Percentiles rank a stretch among this genome's conserved stretches.
Evolutionary conservation across 192 early-diverging fungal species (phyloP).

Genomic region (Rhizophlyctis rosea): DNA sequence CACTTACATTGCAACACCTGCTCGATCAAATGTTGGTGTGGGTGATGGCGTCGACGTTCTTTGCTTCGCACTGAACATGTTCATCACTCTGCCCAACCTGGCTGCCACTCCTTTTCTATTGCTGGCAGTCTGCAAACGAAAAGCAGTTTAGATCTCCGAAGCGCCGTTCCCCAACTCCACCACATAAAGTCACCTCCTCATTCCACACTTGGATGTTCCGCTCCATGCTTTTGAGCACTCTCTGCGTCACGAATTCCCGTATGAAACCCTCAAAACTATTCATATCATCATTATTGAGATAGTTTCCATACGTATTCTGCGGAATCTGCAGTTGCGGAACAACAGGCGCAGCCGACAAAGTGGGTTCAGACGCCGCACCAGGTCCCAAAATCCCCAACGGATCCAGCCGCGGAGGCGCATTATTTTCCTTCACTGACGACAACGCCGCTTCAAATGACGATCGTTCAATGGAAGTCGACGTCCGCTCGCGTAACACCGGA

Average conservation of each 20-base stretch:
- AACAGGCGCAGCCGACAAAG: not conserved
- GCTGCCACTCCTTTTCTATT: slow-evolving; percentile 86
- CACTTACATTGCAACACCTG: slow-evolving; percentile 18
- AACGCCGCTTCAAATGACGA: no score
- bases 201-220: slow-evolving; percentile 81
- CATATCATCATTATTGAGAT: slow-evolving; percentile 54
- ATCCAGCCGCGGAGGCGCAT: not conserved
- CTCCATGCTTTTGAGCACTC: slow-evolving; percentile 87
- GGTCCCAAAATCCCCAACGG: slow-evolving; percentile 2
- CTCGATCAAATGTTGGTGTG: not conserved
- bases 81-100: slow-evolving; percentile 72
- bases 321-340: slow-evolving; percentile 2
- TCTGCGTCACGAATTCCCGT: slow-evolving; percentile 65
- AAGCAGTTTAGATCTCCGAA: no score
- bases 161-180: no score
- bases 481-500: slow-evolving; percentile 18
- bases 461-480: no score
- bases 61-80: slow-evolving; percentile 44
- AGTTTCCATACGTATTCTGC: slow-evolving; percentile 44
- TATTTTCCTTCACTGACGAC: no score
- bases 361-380: not conserved
- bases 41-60: slow-evolving; percentile 24
- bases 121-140: slow-evolving; percentile 61
- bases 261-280: slow-evolving; percentile 49
- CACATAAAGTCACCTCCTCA: slow-evolving; percentile 75